Conservation (phyloP, 257 asterid species). For the Voacanga thouarsii region DNA sequence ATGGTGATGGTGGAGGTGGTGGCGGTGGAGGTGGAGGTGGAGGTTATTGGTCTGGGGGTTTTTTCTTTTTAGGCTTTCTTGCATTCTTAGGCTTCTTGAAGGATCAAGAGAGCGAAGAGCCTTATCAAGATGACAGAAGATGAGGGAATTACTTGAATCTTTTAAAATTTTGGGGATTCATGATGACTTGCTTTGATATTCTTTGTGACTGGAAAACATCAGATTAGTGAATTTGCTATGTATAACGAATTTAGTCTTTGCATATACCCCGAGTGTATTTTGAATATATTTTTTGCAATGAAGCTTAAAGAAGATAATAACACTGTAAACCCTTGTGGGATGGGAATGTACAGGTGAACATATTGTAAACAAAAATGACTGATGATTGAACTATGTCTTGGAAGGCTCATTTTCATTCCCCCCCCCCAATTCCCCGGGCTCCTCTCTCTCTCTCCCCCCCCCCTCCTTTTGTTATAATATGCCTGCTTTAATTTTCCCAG, state of each 20-base stretch:
- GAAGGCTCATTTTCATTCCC: not conserved
- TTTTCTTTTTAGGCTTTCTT: conserved; percentile 76
- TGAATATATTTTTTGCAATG: not conserved
- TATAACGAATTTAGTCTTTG: not conserved
- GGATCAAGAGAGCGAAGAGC: conserved; percentile 63
- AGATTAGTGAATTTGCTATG: not conserved
- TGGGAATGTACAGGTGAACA: not conserved
- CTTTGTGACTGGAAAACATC: not conserved
- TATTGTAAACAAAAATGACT: not conserved
- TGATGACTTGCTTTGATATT: not conserved
- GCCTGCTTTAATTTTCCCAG: not conserved
- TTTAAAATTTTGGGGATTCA: not conserved
- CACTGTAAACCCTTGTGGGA: not conserved
- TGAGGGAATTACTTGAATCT: not conserved
- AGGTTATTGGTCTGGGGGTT: conserved; percentile 83
- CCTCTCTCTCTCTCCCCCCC: not conserved
- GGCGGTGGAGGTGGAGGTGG: conserved; percentile 81
- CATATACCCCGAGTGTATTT: not conserved
- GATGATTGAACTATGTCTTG: not conserved
- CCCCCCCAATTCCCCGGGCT: too few relatives aligned
- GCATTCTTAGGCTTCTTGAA: conserved; percentile 65
- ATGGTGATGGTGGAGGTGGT: conserved; percentile 80
- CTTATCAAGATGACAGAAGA: conserved; percentile 44
- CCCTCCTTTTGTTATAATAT: not conserved
- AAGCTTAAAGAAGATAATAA: not conserved